These are phyloP conservation scores for Vaccinium darrowii DNA, from an alignment of 148 eudicot species.

Conservation along the genomic window DNA sequence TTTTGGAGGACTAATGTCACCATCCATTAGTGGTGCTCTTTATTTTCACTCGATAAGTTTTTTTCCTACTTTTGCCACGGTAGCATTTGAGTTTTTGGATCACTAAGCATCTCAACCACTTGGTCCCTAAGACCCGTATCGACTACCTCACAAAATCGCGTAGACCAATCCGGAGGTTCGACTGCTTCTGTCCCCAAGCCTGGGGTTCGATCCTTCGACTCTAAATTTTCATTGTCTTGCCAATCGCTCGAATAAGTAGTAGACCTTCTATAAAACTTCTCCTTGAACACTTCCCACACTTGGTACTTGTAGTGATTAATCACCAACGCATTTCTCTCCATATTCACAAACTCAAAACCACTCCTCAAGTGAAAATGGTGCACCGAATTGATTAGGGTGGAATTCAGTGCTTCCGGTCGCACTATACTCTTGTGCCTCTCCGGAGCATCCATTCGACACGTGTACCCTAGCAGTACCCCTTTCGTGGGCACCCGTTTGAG, in stretches of 20 bases:
- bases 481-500: constrained; percentile 24
- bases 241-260: constrained; percentile 47
- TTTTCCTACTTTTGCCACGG: constrained; percentile 37
- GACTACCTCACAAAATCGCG: constrained; percentile 43
- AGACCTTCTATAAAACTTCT: constrained; percentile 42
- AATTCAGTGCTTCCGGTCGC: constrained; percentile 44
- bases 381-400: constrained; percentile 44
- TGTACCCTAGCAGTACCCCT: constrained; percentile 55
- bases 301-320: constrained; percentile 62
- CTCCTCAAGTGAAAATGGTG: constrained; percentile 48
- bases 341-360: constrained; percentile 22
- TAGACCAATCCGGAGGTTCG: constrained; percentile 49
- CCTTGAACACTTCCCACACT: constrained; percentile 50
- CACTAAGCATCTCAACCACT: constrained; percentile 24
- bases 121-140: constrained; percentile 38
- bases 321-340: constrained; percentile 28
- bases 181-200: constrained; percentile 51
- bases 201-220: constrained; percentile 53
- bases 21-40: no score
- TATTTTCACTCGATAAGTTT: background rate
- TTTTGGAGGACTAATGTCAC: no score
- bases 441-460: constrained; percentile 32
- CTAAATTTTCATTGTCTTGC: constrained; percentile 34
- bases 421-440: constrained; percentile 70
- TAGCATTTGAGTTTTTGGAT: constrained; percentile 20